A percentile compares a stretch with the other conserved stretches of the same genome.
Conservation (phyloP, 1,284 basidiomycete species). For the Trichosporon sp. region DNA sequence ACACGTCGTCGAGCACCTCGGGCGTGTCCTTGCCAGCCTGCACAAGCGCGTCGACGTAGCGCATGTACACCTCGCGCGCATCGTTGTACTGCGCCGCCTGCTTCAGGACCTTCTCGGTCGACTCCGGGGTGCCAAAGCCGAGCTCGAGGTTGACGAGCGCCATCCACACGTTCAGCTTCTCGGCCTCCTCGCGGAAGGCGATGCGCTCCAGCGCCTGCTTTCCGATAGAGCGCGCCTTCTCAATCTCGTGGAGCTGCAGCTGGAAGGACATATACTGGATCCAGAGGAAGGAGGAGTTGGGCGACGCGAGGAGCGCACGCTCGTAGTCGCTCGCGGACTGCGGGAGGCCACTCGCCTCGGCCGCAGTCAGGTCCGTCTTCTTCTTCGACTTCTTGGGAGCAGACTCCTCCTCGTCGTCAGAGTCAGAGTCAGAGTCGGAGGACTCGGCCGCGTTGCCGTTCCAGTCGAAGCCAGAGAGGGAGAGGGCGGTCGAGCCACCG, state of each 20-base stretch:
- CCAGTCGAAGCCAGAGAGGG: slow-evolving; percentile 62
- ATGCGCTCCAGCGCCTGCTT: slow-evolving; percentile 83
- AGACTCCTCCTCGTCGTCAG: slow-evolving; percentile 34
- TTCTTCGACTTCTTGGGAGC: slow-evolving; percentile 56
- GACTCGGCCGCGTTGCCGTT: slow-evolving; percentile 50
- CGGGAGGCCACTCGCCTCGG: slow-evolving; percentile 76
- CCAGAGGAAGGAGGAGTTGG: slow-evolving; percentile 97
- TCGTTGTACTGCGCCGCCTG: slow-evolving; percentile 91
- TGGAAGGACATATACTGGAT: slow-evolving; percentile 99
- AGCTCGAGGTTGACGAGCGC: slow-evolving; percentile 95
- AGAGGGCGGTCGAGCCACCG: slow-evolving; percentile 46
- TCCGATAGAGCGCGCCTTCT: slow-evolving; percentile 87
- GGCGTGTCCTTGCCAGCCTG: slow-evolving; percentile 74
- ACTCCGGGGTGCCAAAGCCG: slow-evolving; percentile 82
- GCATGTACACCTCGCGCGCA: slow-evolving; percentile 83
- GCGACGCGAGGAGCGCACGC: slow-evolving; percentile 88
- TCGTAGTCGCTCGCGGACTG: slow-evolving; percentile 95
- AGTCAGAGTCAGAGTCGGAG: slow-evolving; percentile 61
- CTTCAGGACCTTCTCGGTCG: slow-evolving; percentile 77
- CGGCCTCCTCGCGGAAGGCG: slow-evolving; percentile 92
- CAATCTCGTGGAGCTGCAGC: slow-evolving; percentile 89
- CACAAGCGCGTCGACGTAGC: slow-evolving; percentile 81
- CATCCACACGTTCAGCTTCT: slow-evolving; percentile 97
- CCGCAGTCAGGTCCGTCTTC: slow-evolving; percentile 76
- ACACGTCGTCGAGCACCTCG: slow-evolving; percentile 80